A percentile compares a stretch with the other conserved stretches of the same genome.
phyloP scores from a whole-genome alignment of 1,284 basidiomycete species.

The Grifola frondosa region DNA sequence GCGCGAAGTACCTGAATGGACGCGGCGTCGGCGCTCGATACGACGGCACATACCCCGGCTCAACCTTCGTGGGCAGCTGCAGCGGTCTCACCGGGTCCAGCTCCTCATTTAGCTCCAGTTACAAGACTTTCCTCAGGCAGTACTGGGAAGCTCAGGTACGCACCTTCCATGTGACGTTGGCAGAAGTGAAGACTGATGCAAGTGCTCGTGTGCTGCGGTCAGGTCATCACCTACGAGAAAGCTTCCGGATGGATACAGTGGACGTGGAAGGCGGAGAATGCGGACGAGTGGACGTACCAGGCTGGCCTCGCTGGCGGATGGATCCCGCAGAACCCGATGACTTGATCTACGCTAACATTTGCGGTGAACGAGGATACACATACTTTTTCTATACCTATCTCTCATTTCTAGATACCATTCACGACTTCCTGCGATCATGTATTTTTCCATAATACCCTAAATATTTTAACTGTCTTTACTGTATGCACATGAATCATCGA shows the following conservation, averaged over 20 bases:
- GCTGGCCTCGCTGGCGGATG: constrained; percentile 78
- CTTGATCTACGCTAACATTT: constrained; percentile 52
- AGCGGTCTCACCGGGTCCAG: constrained; percentile 68
- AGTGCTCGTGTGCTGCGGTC: background rate
- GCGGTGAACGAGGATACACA: constrained; percentile 35
- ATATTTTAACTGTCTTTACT: background rate
- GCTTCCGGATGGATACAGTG: constrained; percentile 76
- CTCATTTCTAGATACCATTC: background rate
- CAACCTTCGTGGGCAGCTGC: constrained; percentile 72
- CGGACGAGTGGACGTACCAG: constrained; percentile 78
- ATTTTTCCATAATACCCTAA: background rate
- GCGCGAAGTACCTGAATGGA: constrained; percentile 71
- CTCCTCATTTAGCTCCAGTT: constrained; percentile 69
- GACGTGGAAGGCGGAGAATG: constrained; percentile 56
- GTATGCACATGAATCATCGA: too few relatives aligned
- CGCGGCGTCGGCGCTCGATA: constrained; percentile 69
- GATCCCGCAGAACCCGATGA: constrained; percentile 71
- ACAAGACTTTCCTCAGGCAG: constrained; percentile 82
- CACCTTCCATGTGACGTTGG: constrained; percentile 23
- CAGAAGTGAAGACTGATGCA: constrained; percentile 3
- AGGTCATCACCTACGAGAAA: constrained; percentile 60
- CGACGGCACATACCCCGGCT: constrained; percentile 75
- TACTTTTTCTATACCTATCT: background rate
- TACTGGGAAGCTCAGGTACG: constrained; percentile 83
- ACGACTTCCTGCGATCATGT: background rate